phyloP scores from a whole-genome alignment of 495 filamentous ascomycete species.

The Entonaema liquescens region DNA sequence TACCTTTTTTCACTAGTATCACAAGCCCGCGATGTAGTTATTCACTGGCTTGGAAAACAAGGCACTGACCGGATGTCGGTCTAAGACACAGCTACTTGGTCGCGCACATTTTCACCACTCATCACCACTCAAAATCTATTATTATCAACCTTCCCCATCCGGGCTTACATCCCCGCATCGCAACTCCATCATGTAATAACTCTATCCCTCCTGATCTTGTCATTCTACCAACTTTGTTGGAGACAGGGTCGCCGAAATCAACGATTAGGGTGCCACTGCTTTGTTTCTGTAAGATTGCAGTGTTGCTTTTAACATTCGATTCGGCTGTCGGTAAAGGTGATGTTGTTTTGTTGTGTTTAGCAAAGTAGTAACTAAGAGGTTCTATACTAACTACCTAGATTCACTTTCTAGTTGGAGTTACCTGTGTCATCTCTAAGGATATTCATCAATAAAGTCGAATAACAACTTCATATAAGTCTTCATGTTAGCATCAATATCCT shows the following conservation, averaged over 20 bases:
- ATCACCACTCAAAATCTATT: not conserved
- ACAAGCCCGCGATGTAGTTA: not conserved
- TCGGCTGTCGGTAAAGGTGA: not conserved
- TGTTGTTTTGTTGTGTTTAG: not conserved
- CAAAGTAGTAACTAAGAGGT: not conserved
- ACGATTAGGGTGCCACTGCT: not conserved
- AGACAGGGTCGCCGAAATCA: not conserved
- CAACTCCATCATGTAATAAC: not conserved
- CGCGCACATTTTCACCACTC: not conserved
- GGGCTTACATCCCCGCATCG: not conserved
- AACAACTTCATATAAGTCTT: not conserved
- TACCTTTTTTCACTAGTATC: not conserved
- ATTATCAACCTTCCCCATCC: constrained; percentile 1
- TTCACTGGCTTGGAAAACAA: not conserved
- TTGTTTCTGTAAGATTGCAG: not conserved
- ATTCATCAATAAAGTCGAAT: not conserved
- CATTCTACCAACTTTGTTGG: not conserved
- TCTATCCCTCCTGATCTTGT: not conserved
- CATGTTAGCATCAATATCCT: too few species aligned
- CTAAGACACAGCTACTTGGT: not conserved
- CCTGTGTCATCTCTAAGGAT: not conserved
- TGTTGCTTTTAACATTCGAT: not conserved
- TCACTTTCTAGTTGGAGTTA: too few species aligned
- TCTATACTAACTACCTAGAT: too few species aligned
- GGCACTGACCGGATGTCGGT: not conserved